These are phyloP conservation scores for Hyphopichia burtonii DNA, from an alignment of 1,139 yeast genomes.

Conservation along the genomic window DNA sequence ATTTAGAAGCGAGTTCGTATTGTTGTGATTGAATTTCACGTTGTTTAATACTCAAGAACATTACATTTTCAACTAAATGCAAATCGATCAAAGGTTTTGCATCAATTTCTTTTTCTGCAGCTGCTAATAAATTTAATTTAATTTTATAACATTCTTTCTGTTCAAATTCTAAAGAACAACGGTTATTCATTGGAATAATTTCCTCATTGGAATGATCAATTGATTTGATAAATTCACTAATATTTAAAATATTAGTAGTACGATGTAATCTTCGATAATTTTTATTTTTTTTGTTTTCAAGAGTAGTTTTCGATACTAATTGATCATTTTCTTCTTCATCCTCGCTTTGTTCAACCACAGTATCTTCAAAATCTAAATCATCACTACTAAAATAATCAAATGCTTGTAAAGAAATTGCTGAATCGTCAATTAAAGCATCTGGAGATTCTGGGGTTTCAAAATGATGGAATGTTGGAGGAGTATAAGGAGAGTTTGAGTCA, in stretches of 20 bases:
- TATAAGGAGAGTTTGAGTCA: slow-evolving; percentile 6
- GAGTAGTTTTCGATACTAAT: background rate
- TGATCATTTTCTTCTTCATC: slow-evolving; percentile 8
- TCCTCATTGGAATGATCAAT: slow-evolving; percentile 13
- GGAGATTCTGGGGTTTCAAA: slow-evolving; percentile 5
- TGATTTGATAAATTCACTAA: slow-evolving; percentile 20
- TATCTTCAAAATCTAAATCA: slow-evolving; percentile 5
- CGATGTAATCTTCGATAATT: slow-evolving; percentile 16
- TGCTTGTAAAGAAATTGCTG: slow-evolving; percentile 4
- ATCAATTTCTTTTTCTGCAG: slow-evolving; percentile 14
- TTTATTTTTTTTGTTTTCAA: slow-evolving; percentile 2
- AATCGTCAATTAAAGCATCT: slow-evolving; percentile 20
- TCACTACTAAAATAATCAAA: background rate
- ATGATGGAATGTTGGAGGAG: slow-evolving; percentile 4
- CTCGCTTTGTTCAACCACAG: slow-evolving; percentile 5
- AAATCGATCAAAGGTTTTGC: slow-evolving; percentile 11
- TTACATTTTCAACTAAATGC: slow-evolving; percentile 25
- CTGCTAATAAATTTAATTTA: slow-evolving; percentile 9
- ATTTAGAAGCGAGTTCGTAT: background rate
- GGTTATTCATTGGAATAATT: slow-evolving; percentile 20
- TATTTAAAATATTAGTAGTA: slow-evolving; percentile 21
- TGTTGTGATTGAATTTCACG: background rate
- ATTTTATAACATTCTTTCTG: slow-evolving; percentile 16
- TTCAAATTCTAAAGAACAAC: slow-evolving; percentile 28
- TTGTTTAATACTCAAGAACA: slow-evolving; percentile 15